These are phyloP conservation scores for Globomyces pollinis-pini DNA, from an alignment of 192 early-diverging fungal species.

Conservation along the genomic window DNA sequence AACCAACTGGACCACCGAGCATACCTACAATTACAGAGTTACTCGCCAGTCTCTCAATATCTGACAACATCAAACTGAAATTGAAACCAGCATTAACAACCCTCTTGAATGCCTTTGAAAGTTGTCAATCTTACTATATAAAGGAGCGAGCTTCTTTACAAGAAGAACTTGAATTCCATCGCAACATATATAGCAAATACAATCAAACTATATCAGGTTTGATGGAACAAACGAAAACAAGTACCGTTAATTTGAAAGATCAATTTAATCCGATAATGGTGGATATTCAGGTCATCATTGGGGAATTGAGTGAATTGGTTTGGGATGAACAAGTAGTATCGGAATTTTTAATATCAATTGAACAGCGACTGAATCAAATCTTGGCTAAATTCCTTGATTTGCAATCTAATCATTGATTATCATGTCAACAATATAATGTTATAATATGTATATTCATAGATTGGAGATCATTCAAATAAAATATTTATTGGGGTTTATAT, in stretches of 20 bases:
- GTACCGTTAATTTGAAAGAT: neutral
- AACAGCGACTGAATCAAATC: neutral
- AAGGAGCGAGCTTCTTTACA: neutral
- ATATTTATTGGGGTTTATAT: constrained; percentile 4
- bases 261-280: neutral
- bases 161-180: constrained; percentile 12
- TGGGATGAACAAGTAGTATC: constrained; percentile 10
- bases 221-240: neutral
- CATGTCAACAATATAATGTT: neutral
- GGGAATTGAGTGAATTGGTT: neutral
- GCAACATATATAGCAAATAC: constrained; percentile 6
- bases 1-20: neutral
- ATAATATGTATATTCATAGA: neutral
- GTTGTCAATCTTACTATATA: neutral
- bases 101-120: neutral
- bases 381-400: neutral
- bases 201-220: neutral
- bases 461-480: constrained; percentile 1
- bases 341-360: constrained; percentile 5
- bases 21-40: neutral
- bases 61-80: neutral
- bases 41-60: neutral
- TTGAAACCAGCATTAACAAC: neutral
- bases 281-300: neutral
- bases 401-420: neutral